Conservation (phyloP, 225 moss, liverwort and hornwort genomes). For the Pseudisothecium myosuroides region DNA sequence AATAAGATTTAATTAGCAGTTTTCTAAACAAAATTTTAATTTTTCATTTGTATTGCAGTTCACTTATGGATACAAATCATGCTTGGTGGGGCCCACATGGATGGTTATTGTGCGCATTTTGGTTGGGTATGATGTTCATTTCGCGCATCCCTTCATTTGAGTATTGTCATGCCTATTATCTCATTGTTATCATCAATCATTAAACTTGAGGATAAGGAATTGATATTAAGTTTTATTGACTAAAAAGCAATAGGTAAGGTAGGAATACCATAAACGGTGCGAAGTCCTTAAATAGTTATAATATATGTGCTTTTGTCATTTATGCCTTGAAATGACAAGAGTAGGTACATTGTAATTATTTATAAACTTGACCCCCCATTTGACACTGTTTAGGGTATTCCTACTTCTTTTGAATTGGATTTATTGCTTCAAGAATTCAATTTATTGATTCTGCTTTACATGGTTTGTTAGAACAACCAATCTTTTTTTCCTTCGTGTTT, state of each 20-base stretch:
- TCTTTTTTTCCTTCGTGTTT: not conserved
- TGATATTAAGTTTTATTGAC: not conserved
- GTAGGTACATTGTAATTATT: too few relatives aligned
- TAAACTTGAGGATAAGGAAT: not conserved
- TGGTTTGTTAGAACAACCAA: not conserved
- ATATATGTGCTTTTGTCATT: too few relatives aligned
- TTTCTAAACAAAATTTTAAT: not conserved
- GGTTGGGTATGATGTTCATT: constrained; percentile 41
- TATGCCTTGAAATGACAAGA: too few relatives aligned
- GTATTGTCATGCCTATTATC: not conserved
- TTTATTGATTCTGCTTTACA: not conserved
- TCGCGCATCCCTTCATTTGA: not conserved
- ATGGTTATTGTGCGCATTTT: constrained; percentile 59
- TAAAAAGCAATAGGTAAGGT: not conserved
- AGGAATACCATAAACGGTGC: too few relatives aligned
- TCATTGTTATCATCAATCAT: not conserved
- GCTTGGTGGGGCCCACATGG: constrained; percentile 54
- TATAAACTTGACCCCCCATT: too few relatives aligned
- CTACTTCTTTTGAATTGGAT: not conserved
- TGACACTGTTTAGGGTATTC: too few relatives aligned
- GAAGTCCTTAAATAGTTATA: too few relatives aligned
- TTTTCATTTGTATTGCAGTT: constrained; percentile 23
- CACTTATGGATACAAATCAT: constrained; percentile 55
- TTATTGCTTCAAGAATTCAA: not conserved
- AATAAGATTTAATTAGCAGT: too few relatives aligned